Evolutionary conservation across 2,329 filamentous ascomycete genomes (phyloP).

Genomic region (Colletotrichum neosansevieriae): DNA sequence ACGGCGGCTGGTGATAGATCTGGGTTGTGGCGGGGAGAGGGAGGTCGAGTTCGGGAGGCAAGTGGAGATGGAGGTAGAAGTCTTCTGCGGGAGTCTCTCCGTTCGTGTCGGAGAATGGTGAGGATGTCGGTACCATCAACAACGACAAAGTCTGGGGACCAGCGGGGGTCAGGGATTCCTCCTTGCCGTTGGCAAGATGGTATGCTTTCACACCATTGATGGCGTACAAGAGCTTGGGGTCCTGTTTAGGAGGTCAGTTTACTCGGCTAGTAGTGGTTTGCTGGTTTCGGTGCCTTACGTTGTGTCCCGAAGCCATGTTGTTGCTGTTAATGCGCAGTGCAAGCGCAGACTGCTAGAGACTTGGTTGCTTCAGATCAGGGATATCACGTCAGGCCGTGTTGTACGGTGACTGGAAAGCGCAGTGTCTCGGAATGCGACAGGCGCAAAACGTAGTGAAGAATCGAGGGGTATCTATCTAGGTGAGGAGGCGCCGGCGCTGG

Average conservation of each 20-base stretch:
- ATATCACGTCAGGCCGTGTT: neutral
- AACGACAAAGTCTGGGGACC: conserved; percentile 93
- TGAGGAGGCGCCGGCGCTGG: neutral
- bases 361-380: conserved; percentile 18
- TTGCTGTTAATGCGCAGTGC: conserved; percentile 14
- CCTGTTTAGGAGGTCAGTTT: conserved; percentile 51
- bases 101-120: conserved; percentile 70
- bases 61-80: conserved; percentile 95
- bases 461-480: conserved; percentile 9
- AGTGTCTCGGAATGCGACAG: conserved; percentile 10
- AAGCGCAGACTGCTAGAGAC: neutral
- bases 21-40: conserved; percentile 95
- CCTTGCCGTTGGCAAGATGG: conserved; percentile 89
- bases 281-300: conserved; percentile 49
- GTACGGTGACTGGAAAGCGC: neutral
- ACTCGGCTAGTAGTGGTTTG: neutral
- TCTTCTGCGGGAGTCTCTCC: conserved; percentile 84
- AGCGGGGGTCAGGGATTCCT: conserved; percentile 83
- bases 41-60: conserved; percentile 93
- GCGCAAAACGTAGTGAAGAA: conserved; percentile 14
- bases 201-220: conserved; percentile 91
- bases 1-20: conserved; percentile 95
- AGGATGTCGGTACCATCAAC: conserved; percentile 94
- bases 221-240: conserved; percentile 76
- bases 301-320: conserved; percentile 59